Conservation (phyloP, 768 basidiomycete genomes). For the Lentinula lateritia region DNA sequence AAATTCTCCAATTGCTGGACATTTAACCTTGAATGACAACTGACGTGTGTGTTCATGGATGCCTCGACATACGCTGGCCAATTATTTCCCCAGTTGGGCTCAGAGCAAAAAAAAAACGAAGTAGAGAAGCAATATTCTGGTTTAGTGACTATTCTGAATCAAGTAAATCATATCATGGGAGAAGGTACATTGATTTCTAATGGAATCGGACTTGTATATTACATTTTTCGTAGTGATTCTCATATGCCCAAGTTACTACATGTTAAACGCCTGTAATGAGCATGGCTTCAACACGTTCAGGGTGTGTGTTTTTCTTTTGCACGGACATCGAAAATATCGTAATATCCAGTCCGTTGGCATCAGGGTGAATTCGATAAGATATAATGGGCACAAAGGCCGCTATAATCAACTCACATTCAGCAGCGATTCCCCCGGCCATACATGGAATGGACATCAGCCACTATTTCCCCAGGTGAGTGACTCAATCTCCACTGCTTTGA, state of each 20-base stretch:
- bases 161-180: slow-evolving; percentile 29
- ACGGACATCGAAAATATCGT: not conserved
- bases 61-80: slow-evolving; percentile 25
- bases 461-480: slow-evolving; percentile 36
- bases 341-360: not conserved
- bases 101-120: slow-evolving; percentile 20
- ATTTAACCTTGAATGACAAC: too few relatives aligned
- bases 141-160: slow-evolving; percentile 26
- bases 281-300: slow-evolving; percentile 21
- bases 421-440: slow-evolving; percentile 26
- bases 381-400: not conserved
- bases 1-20: too few relatives aligned
- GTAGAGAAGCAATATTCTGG: slow-evolving; percentile 24
- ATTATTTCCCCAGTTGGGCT: slow-evolving; percentile 33
- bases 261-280: slow-evolving; percentile 24
- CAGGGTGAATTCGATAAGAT: slow-evolving; percentile 33
- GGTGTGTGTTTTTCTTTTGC: slow-evolving; percentile 12
- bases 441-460: slow-evolving; percentile 33
- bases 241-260: slow-evolving; percentile 37
- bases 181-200: slow-evolving; percentile 24
- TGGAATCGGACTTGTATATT: not conserved
- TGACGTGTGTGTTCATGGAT: slow-evolving; percentile 21
- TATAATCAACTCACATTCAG: not conserved
- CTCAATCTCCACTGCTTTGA: not conserved
- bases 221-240: slow-evolving; percentile 41